Conservation (phyloP, 129 eudicot species). For the Chrysanthemum lavandulifolium region DNA sequence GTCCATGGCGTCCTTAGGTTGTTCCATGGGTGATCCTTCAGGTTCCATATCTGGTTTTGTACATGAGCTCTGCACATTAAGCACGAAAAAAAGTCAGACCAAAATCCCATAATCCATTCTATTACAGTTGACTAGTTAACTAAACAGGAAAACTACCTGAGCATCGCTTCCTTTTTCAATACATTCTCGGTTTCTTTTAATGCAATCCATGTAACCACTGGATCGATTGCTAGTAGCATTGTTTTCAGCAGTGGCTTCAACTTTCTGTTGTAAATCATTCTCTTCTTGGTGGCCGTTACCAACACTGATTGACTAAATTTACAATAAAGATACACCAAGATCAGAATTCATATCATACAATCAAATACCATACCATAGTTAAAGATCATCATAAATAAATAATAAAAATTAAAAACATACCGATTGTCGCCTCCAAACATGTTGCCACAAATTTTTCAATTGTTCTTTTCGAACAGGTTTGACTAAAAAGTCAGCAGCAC, state of each 20-base stretch:
- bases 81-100: constrained; percentile 12
- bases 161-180: constrained; percentile 95
- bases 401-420: constrained; percentile 41
- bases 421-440: constrained; percentile 91
- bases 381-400: not conserved
- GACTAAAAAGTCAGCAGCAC: constrained; percentile 92
- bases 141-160: constrained; percentile 56
- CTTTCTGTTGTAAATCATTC: constrained; percentile 58
- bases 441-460: constrained; percentile 94
- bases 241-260: constrained; percentile 84
- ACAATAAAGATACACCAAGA: constrained; percentile 21
- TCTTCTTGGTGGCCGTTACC: constrained; percentile 47
- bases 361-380: no score
- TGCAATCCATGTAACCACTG: constrained; percentile 63
- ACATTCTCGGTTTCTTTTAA: constrained; percentile 67
- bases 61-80: constrained; percentile 80
- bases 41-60: constrained; percentile 78
- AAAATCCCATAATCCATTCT: not conserved
- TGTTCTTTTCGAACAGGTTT: constrained; percentile 86
- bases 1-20: constrained; percentile 38
- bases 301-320: constrained; percentile 41
- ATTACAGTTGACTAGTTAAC: not conserved
- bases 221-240: constrained; percentile 78
- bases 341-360: constrained; percentile 6
- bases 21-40: constrained; percentile 45